Percentiles rank a stretch among this genome's conserved stretches.
These are phyloP conservation scores for Pseudozyma sp. DNA, from an alignment of 1,284 basidiomycete genomes.

Conservation along the genomic window DNA sequence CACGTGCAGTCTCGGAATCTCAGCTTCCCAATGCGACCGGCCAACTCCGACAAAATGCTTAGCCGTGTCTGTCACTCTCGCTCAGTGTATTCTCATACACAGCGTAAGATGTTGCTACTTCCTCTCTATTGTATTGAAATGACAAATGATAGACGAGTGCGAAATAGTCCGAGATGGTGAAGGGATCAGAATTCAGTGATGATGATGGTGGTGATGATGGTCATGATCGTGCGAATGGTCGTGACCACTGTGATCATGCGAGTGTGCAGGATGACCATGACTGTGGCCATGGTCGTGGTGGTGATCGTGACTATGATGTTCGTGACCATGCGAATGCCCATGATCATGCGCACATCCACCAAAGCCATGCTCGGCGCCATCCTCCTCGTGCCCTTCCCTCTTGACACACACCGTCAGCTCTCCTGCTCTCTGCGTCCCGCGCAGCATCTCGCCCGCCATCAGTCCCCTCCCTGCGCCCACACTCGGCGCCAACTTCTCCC, in stretches of 20 bases:
- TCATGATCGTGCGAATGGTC: conserved; percentile 18
- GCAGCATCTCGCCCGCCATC: conserved; percentile 57
- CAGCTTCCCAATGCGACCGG: conserved; percentile 1
- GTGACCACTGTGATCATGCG: conserved; percentile 15
- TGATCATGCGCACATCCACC: conserved; percentile 33
- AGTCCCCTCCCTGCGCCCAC: conserved; percentile 57
- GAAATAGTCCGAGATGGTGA: neutral
- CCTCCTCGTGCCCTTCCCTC: conserved; percentile 53
- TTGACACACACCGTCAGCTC: conserved; percentile 61
- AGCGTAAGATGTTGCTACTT: too few relatives aligned
- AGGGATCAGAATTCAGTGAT: neutral
- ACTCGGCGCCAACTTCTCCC: conserved; percentile 59
- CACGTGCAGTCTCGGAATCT: conserved; percentile 8
- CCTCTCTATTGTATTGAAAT: too few relatives aligned
- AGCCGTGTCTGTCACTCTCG: conserved; percentile 9
- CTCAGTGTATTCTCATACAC: neutral
- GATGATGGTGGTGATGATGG: conserved; percentile 5
- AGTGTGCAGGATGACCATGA: neutral
- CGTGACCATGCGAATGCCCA: conserved; percentile 21
- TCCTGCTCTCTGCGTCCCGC: conserved; percentile 59
- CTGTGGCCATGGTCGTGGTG: conserved; percentile 22
- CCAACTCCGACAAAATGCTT: conserved; percentile 34
- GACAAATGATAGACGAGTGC: neutral
- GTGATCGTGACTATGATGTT: conserved; percentile 36
- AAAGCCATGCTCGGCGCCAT: conserved; percentile 25